These are phyloP conservation scores for Russula brevipes DNA, from an alignment of 768 basidiomycete species.

Conservation along the genomic window DNA sequence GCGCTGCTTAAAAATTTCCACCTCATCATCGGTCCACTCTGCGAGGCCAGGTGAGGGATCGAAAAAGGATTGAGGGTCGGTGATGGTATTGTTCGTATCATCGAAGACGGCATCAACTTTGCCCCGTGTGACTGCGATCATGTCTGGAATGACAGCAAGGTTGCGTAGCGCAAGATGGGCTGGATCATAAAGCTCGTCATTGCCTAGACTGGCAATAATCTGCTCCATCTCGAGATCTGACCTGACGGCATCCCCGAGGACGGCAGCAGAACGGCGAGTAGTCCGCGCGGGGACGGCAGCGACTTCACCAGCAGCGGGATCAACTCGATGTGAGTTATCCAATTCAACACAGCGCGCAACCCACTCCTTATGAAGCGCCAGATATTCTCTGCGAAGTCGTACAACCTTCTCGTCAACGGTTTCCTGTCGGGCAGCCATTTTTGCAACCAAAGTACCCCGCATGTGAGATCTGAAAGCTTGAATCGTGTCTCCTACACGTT, in stretches of 20 bases:
- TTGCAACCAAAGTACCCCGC: constrained; percentile 48
- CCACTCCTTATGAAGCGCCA: constrained; percentile 68
- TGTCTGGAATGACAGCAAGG: constrained; percentile 84
- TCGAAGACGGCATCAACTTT: constrained; percentile 63
- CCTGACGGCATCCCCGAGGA: constrained; percentile 80
- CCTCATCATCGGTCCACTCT: constrained; percentile 87
- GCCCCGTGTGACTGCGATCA: constrained; percentile 67
- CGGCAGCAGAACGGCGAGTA: constrained; percentile 67
- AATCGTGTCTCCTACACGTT: constrained; percentile 34
- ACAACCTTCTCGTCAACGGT: constrained; percentile 49
- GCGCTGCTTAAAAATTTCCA: constrained; percentile 68
- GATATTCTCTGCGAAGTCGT: constrained; percentile 60
- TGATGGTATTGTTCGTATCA: constrained; percentile 79
- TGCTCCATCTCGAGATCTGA: constrained; percentile 97
- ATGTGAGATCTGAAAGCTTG: constrained; percentile 36
- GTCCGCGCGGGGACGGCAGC: constrained; percentile 45
- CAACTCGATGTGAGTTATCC: constrained; percentile 50
- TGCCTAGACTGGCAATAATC: constrained; percentile 90
- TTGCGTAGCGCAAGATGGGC: constrained; percentile 81
- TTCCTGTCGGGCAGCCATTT: constrained; percentile 50
- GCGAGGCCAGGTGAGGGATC: constrained; percentile 65
- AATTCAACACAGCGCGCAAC: constrained; percentile 60
- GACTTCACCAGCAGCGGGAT: constrained; percentile 33
- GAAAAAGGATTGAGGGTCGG: constrained; percentile 74
- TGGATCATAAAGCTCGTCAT: constrained; percentile 90